phyloP scores from a whole-genome alignment of 2,329 filamentous ascomycete genomes.

The Aspergillus transmontanensis region DNA sequence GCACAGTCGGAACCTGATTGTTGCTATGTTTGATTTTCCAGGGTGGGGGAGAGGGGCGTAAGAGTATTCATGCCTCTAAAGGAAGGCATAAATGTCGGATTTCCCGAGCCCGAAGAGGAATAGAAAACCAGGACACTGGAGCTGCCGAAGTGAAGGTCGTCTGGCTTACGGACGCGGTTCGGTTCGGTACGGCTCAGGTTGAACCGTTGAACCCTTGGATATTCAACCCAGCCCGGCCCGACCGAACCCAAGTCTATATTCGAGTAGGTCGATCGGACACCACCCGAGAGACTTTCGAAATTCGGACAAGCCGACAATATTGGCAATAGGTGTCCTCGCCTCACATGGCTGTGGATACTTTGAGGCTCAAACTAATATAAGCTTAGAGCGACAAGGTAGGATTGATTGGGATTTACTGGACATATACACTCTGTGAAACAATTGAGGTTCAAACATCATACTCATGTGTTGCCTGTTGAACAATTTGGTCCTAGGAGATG shows the following conservation, averaged over 20 bases:
- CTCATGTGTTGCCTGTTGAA: neutral
- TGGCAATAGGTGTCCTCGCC: neutral
- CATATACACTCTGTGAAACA: neutral
- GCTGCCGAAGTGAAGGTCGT: neutral
- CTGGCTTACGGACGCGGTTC: neutral
- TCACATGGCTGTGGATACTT: neutral
- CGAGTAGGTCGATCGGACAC: neutral
- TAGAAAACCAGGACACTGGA: too few species aligned
- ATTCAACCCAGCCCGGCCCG: neutral
- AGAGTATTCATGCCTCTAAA: too few species aligned
- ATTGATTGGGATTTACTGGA: neutral
- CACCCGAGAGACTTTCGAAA: neutral
- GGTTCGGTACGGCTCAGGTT: neutral
- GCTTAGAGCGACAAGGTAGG: neutral
- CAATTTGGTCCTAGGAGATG: neutral
- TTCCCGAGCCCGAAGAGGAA: neutral
- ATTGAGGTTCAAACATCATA: neutral
- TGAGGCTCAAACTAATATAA: neutral
- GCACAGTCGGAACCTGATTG: too few species aligned
- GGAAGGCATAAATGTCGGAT: neutral
- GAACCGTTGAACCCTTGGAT: neutral
- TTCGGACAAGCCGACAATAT: neutral
- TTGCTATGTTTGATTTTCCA: too few species aligned
- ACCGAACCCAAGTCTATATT: neutral
- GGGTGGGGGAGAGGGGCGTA: too few species aligned